A percentile compares a stretch with the other conserved stretches of the same genome.
phyloP scores from a whole-genome alignment of 2,329 filamentous ascomycete genomes.

The Trichophyton benhamiae region DNA sequence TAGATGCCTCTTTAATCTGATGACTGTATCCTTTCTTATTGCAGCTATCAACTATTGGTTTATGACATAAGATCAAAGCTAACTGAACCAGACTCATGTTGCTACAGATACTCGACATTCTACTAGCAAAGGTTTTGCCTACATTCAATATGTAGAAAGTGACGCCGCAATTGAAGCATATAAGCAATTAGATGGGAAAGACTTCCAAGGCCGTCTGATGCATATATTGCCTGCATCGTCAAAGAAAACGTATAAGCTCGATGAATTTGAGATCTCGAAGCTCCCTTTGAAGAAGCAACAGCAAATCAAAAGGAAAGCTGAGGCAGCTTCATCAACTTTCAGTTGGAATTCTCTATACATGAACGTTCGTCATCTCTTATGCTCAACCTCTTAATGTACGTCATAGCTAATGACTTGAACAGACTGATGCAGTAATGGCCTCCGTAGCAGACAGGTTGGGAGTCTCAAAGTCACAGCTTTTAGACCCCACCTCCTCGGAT shows the following conservation, averaged over 20 bases:
- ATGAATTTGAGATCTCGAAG: constrained; percentile 83
- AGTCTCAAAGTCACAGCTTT: constrained; percentile 76
- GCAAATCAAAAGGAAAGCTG: constrained; percentile 70
- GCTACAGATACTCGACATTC: constrained; percentile 58
- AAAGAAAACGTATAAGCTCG: constrained; percentile 68
- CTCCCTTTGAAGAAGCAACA: constrained; percentile 90
- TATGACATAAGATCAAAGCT: constrained; percentile 6
- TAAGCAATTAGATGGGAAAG: constrained; percentile 64
- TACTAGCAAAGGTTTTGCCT: constrained; percentile 77
- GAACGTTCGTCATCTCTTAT: constrained; percentile 48
- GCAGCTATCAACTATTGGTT: background rate
- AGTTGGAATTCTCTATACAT: constrained; percentile 99
- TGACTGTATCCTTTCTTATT: constrained; percentile 24
- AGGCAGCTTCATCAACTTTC: constrained; percentile 66
- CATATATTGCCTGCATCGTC: constrained; percentile 77
- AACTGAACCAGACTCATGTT: constrained; percentile 59
- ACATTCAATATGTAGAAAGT: constrained; percentile 64
- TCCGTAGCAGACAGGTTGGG: constrained; percentile 78
- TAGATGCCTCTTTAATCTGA: constrained; percentile 98
- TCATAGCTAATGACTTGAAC: background rate
- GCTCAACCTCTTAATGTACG: background rate
- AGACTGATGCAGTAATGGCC: constrained; percentile 74
- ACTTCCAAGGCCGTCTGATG: constrained; percentile 83
- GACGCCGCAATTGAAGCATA: constrained; percentile 68
- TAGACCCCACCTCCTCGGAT: constrained; percentile 92